Percentiles rank a stretch among this genome's conserved stretches.
These are phyloP conservation scores for Capsicum baccatum DNA, from an alignment of 257 asterid genomes.

Conservation along the genomic window DNA sequence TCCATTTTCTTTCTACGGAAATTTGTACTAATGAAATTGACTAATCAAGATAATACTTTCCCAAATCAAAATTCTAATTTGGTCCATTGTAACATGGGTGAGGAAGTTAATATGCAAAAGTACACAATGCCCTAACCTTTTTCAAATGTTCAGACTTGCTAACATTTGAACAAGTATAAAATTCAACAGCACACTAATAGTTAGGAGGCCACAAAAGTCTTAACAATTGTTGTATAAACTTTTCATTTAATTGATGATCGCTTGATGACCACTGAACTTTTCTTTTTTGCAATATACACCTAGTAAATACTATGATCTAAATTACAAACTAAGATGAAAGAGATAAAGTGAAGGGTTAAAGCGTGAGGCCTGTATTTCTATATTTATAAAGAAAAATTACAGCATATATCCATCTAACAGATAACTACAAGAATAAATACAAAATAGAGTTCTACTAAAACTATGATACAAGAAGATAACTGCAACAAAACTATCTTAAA, in stretches of 20 bases:
- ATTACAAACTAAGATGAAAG: too few relatives aligned
- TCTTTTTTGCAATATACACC: not conserved
- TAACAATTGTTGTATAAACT: not conserved
- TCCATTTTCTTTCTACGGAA: too few relatives aligned
- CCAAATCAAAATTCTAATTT: not conserved
- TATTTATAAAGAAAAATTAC: too few relatives aligned
- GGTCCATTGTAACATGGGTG: not conserved
- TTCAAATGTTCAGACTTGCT: not conserved
- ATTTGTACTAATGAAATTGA: not conserved
- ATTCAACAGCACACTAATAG: not conserved
- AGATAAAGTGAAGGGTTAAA: too few relatives aligned
- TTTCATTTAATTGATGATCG: not conserved
- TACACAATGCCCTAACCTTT: not conserved
- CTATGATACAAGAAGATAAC: too few relatives aligned
- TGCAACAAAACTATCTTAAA: not conserved
- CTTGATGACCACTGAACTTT: not conserved
- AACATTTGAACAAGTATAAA: not conserved
- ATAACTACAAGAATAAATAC: too few relatives aligned
- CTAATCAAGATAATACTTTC: not conserved
- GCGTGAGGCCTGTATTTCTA: too few relatives aligned
- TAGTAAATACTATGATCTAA: too few relatives aligned
- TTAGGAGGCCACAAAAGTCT: not conserved
- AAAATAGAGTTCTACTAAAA: too few relatives aligned
- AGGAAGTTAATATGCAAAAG: not conserved
- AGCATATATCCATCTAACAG: too few relatives aligned